Evolutionary conservation across 2,329 filamentous ascomycete genomes (phyloP), one percentile per base, ranked within the genome.

Genomic region (Diaporthe australafricana): DNA sequence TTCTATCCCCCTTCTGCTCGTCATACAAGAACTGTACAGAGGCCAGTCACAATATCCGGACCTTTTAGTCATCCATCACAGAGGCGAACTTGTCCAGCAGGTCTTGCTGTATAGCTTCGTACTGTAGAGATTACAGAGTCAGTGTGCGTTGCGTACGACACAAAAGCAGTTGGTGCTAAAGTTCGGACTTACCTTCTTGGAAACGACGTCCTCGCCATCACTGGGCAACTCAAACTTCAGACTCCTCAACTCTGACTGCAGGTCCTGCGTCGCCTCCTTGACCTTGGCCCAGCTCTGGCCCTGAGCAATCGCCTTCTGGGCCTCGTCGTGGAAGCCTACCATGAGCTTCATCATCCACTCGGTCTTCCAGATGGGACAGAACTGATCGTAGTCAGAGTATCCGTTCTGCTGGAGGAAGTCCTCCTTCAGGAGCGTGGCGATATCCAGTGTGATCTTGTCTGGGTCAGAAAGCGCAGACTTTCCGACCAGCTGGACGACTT

Each of bases 331-430:
- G 90, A 96, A 99, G 72, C 92, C 94, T 88, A 99, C 94, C 91
- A 99, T 98, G 75, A 94, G 93, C 90, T 97, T 98, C 96, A 99
- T 99, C 96, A 99, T 98, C 92, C 96, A 99, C 83, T 97, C 93
- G 0, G 96, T 99, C 92, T 99, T 99, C 96, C 96, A 99, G 80
- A 99, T 90, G 63, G 96, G 96, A 81, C 96, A 99, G 91, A 97
- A 99, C 86, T 98, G 95, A 81, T 99, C 96, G 82, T 99, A 98
- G 84, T 98, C 94, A 77, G 93, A 96, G 90, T 99, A 99, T 75
- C 96, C 96, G 86, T 99, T 99, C 84, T 99, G 96, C 85, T 99
- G 96, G 81, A 99, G 83, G 87, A 99, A 99, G 82, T 99, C 96
- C 81, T 99, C 96, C 90, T 99, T 99, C 84, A 99, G 87, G 77